These are phyloP conservation scores for Mangifera indica DNA, from an alignment of 345 rosid species.

Conservation along the genomic window DNA sequence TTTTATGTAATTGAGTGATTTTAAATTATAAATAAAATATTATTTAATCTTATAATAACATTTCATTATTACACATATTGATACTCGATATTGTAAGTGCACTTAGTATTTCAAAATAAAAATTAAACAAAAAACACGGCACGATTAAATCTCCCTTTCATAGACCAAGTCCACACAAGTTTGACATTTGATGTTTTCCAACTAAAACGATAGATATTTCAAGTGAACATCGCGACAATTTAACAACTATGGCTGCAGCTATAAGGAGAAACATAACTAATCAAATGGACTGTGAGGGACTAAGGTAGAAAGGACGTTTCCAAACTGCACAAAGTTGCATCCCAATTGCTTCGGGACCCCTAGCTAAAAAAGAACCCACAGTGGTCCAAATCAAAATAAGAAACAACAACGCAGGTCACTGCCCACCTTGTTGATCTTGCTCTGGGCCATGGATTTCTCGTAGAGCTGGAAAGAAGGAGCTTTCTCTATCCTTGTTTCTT, in stretches of 20 bases:
- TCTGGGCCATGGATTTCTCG: slow-evolving; percentile 7
- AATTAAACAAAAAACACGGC: too few species aligned
- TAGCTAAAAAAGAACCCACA: not conserved
- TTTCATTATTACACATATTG: too few species aligned
- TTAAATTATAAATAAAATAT: too few species aligned
- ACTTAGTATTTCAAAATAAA: too few species aligned
- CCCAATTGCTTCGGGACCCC: not conserved
- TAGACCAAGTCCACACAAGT: too few species aligned
- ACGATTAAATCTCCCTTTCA: too few species aligned
- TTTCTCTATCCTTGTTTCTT: slow-evolving; percentile 20
- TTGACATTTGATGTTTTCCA: not conserved
- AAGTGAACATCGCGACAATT: not conserved
- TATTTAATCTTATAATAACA: too few species aligned
- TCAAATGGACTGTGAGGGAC: not conserved
- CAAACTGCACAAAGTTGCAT: not conserved
- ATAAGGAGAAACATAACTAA: not conserved
- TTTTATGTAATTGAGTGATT: too few species aligned
- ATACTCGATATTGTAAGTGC: too few species aligned
- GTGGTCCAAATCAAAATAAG: slow-evolving; percentile 21
- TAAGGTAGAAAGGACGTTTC: not conserved
- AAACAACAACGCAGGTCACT: slow-evolving; percentile 14
- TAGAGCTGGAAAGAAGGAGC: slow-evolving; percentile 19
- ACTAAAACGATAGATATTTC: not conserved
- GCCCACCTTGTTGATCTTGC: slow-evolving; percentile 16
- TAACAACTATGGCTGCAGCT: not conserved